Evolutionary conservation across 2,329 filamentous ascomycete genomes (phyloP).

Genomic region (Drechmeria coniospora): DNA sequence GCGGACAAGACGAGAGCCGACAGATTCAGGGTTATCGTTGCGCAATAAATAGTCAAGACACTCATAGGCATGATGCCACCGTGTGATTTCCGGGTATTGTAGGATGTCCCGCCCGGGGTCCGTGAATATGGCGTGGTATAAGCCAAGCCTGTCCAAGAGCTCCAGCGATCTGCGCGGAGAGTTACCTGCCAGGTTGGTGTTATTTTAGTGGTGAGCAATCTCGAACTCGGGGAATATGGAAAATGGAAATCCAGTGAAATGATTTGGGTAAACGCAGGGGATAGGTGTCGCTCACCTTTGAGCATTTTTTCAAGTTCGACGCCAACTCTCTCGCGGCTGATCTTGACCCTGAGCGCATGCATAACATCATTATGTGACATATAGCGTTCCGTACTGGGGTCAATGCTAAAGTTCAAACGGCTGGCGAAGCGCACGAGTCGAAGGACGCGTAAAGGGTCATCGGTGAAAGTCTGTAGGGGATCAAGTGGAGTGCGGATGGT

Average conservation of each 20-base stretch:
- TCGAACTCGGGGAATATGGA: neutral
- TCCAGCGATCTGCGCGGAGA: slow-evolving; percentile 46
- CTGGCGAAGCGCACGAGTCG: slow-evolving; percentile 83
- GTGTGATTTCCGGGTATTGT: slow-evolving; percentile 37
- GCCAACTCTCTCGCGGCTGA: slow-evolving; percentile 79
- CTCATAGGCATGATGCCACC: slow-evolving; percentile 50
- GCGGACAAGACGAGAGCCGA: slow-evolving; percentile 40
- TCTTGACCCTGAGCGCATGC: slow-evolving; percentile 67
- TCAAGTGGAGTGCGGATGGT: slow-evolving; percentile 76
- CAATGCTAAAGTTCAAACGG: slow-evolving; percentile 65
- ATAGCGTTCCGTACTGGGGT: slow-evolving; percentile 46
- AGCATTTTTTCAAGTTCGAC: slow-evolving; percentile 42
- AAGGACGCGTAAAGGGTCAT: slow-evolving; percentile 79
- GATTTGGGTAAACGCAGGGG: neutral
- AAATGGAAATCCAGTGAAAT: neutral
- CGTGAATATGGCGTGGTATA: slow-evolving; percentile 62
- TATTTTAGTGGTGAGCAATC: no score
- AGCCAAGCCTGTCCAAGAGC: slow-evolving; percentile 48
- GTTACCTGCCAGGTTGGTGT: slow-evolving; percentile 25
- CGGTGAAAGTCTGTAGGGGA: slow-evolving; percentile 82
- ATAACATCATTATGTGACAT: slow-evolving; percentile 75
- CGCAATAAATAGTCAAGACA: slow-evolving; percentile 37
- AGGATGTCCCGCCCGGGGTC: slow-evolving; percentile 43
- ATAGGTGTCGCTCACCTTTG: slow-evolving; percentile 1
- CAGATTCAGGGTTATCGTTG: slow-evolving; percentile 28